These are phyloP conservation scores for Leccinum olivaceopallidum DNA, from an alignment of 768 basidiomycete genomes.

Conservation along the genomic window DNA sequence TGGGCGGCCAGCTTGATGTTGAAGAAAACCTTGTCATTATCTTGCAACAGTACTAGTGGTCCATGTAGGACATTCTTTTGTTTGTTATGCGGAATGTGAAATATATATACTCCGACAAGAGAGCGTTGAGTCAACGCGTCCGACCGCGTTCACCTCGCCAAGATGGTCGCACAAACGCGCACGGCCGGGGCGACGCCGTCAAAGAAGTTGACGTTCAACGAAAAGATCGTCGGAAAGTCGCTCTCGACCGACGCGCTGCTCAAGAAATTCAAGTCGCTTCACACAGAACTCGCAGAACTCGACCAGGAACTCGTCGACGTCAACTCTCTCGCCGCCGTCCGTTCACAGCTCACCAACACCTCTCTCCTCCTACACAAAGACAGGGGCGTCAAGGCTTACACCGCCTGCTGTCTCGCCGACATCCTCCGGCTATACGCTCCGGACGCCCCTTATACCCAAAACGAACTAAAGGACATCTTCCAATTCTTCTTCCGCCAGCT, in stretches of 20 bases:
- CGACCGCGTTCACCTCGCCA: not conserved
- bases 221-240: constrained; percentile 78
- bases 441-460: constrained; percentile 91
- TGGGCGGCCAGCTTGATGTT: too few species aligned
- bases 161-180: constrained; percentile 77
- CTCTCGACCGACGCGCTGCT: constrained; percentile 79
- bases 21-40: too few species aligned
- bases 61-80: too few species aligned
- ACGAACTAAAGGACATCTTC: constrained; percentile 93
- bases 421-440: constrained; percentile 93
- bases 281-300: constrained; percentile 72
- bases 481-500: constrained; percentile 95
- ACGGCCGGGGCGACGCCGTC: constrained; percentile 50
- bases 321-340: constrained; percentile 63
- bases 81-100: not conserved
- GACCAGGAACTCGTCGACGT: constrained; percentile 89
- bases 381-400: constrained; percentile 91
- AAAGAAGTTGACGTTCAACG: constrained; percentile 73
- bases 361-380: constrained; percentile 93
- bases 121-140: constrained; percentile 17
- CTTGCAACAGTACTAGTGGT: too few species aligned
- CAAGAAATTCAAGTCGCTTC: constrained; percentile 82
- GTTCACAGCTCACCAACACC: constrained; percentile 77
- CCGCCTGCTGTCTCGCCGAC: constrained; percentile 93
- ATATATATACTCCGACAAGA: constrained; percentile 12